Conservation (phyloP, 1,139 yeast species). For the Pichia terricola region DNA sequence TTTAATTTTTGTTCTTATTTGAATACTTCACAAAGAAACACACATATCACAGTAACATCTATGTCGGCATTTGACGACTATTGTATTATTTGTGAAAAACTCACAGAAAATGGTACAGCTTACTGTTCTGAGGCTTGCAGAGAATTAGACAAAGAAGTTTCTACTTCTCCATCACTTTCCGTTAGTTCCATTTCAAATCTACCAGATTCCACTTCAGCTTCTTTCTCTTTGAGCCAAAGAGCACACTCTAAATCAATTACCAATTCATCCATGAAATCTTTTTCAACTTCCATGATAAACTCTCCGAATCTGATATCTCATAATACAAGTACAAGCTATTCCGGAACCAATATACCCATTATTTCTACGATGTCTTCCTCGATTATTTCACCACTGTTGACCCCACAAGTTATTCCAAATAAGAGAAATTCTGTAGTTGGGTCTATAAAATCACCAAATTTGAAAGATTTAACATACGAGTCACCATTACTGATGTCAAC, state of each 20-base stretch:
- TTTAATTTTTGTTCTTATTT: no score
- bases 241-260: slow-evolving; percentile 3
- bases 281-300: no score
- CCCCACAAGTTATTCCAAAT: slow-evolving; percentile 18
- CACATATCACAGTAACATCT: no score
- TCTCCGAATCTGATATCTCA: neutral
- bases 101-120: slow-evolving; percentile 41
- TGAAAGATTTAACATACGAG: slow-evolving; percentile 22
- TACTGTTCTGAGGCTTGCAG: slow-evolving; percentile 58
- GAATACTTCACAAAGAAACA: no score
- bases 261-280: neutral
- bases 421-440: slow-evolving; percentile 8
- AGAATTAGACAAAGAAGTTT: slow-evolving; percentile 29
- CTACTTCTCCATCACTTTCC: slow-evolving; percentile 19
- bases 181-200: slow-evolving; percentile 16
- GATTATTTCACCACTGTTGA: slow-evolving; percentile 21
- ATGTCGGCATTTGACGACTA: slow-evolving; percentile 57
- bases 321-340: neutral
- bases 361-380: slow-evolving; percentile 14
- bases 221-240: slow-evolving; percentile 1
- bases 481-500: slow-evolving; percentile 22
- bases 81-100: slow-evolving; percentile 56
- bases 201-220: slow-evolving; percentile 4
- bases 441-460: slow-evolving; percentile 17
- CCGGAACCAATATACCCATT: neutral